phyloP scores from a whole-genome alignment of 2,329 filamentous ascomycete genomes.

The Sclerotiophoma versabilis region DNA sequence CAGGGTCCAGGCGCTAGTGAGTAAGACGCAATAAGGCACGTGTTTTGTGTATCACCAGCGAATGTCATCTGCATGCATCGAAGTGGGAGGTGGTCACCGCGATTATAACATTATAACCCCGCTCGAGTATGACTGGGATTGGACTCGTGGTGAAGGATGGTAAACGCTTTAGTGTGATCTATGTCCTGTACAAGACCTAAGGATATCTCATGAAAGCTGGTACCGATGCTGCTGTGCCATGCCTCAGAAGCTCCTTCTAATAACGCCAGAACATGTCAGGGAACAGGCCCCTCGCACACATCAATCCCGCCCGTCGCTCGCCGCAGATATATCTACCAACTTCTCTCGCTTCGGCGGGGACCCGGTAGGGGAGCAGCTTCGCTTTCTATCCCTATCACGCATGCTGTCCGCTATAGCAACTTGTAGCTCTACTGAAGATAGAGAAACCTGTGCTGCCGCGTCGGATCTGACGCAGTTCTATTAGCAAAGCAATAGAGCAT shows the following conservation, averaged over 20 bases:
- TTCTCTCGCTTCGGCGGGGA: slow-evolving; percentile 8
- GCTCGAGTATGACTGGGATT: too few species aligned
- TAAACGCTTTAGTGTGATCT: background rate
- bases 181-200: background rate
- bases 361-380: slow-evolving; percentile 3
- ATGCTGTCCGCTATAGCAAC: background rate
- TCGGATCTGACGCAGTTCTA: background rate
- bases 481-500: slow-evolving; percentile 3
- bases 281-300: background rate
- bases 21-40: slow-evolving; percentile 11
- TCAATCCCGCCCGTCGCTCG: background rate
- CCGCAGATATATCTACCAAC: background rate
- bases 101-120: background rate
- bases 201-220: too few species aligned
- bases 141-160: too few species aligned
- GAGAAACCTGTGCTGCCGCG: background rate
- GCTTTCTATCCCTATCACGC: background rate
- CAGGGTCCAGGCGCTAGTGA: slow-evolving; percentile 10
- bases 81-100: background rate
- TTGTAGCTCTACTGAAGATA: background rate
- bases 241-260: background rate
- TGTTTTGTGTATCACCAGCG: background rate
- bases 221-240: slow-evolving; percentile 1
- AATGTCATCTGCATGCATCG: background rate
- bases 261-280: background rate